Percentiles rank a stretch among this genome's conserved stretches.
These are phyloP conservation scores for Alternaria arborescens DNA, from an alignment of 2,329 filamentous ascomycete genomes.

Conservation along the genomic window DNA sequence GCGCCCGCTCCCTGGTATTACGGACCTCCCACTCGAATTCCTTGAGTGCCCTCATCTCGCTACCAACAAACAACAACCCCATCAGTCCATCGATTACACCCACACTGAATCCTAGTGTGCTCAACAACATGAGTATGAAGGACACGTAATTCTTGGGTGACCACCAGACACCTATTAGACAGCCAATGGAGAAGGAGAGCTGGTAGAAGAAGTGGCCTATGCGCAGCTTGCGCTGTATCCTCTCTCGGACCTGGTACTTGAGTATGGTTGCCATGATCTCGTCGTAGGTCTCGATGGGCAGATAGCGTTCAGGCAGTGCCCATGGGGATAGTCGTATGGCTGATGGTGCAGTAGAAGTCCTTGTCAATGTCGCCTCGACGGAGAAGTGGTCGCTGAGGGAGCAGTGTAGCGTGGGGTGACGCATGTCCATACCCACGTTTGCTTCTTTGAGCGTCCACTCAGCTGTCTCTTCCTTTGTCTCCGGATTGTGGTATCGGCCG, in stretches of 20 bases:
- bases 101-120: slow-evolving; percentile 76
- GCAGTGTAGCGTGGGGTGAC: slow-evolving; percentile 81
- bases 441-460: slow-evolving; percentile 76
- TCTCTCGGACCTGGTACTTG: slow-evolving; percentile 75
- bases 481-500: slow-evolving; percentile 34
- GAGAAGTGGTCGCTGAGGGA: slow-evolving; percentile 96
- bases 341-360: slow-evolving; percentile 24
- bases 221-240: slow-evolving; percentile 74
- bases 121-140: slow-evolving; percentile 81
- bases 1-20: slow-evolving; percentile 41
- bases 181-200: slow-evolving; percentile 73
- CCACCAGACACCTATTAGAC: slow-evolving; percentile 87
- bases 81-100: slow-evolving; percentile 87
- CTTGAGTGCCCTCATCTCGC: slow-evolving; percentile 80
- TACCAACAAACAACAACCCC: slow-evolving; percentile 84
- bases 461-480: slow-evolving; percentile 34
- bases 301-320: slow-evolving; percentile 38
- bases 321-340: slow-evolving; percentile 19
- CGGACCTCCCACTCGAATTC: slow-evolving; percentile 94
- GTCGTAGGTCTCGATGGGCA: slow-evolving; percentile 67
- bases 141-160: slow-evolving; percentile 76
- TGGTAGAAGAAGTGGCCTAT: slow-evolving; percentile 76
- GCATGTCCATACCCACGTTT: slow-evolving; percentile 79
- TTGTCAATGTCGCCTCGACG: slow-evolving; percentile 76
- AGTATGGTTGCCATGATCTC: slow-evolving; percentile 76